Evolutionary conservation across 2,329 filamentous ascomycete species (phyloP).

Genomic region (Arthrobotrys entomopaga): DNA sequence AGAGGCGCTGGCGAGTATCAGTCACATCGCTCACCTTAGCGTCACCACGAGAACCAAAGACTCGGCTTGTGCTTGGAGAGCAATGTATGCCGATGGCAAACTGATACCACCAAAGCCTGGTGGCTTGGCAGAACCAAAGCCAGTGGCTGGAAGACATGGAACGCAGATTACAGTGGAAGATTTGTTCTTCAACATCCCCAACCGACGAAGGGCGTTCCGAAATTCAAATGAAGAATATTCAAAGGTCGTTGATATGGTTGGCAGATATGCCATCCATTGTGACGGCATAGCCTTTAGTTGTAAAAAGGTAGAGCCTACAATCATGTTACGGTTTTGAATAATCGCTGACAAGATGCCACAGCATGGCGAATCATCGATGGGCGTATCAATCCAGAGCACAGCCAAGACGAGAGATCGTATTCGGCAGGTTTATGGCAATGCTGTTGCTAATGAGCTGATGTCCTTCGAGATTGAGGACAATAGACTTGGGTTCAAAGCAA

Average conservation of each 20-base stretch:
- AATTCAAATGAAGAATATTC: slow-evolving; percentile 95
- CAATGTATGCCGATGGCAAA: slow-evolving; percentile 84
- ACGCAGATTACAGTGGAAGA: slow-evolving; percentile 98
- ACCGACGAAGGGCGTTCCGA: slow-evolving; percentile 85
- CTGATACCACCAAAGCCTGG: slow-evolving; percentile 86
- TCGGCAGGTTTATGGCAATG: slow-evolving; percentile 84
- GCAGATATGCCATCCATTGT: slow-evolving; percentile 92
- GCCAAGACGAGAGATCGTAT: slow-evolving; percentile 83
- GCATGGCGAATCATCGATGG: slow-evolving; percentile 84
- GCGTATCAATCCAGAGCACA: slow-evolving; percentile 79
- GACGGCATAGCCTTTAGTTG: slow-evolving; percentile 91
- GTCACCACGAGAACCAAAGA: slow-evolving; percentile 93
- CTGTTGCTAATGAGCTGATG: slow-evolving; percentile 87
- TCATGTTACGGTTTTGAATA: not conserved
- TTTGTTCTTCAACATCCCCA: slow-evolving; percentile 95
- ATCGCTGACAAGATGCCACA: slow-evolving; percentile 12
- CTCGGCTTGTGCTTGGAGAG: slow-evolving; percentile 88
- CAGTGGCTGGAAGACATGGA: slow-evolving; percentile 84
- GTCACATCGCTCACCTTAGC: slow-evolving; percentile 93
- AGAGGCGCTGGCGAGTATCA: slow-evolving; percentile 95
- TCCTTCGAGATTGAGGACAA: slow-evolving; percentile 77
- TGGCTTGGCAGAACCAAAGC: slow-evolving; percentile 84
- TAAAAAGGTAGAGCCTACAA: slow-evolving; percentile 73
- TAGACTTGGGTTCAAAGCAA: slow-evolving; percentile 83
- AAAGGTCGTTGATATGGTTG: slow-evolving; percentile 95